Conservation (phyloP, 1,284 basidiomycete species). For the Trichosporon asahii region DNA sequence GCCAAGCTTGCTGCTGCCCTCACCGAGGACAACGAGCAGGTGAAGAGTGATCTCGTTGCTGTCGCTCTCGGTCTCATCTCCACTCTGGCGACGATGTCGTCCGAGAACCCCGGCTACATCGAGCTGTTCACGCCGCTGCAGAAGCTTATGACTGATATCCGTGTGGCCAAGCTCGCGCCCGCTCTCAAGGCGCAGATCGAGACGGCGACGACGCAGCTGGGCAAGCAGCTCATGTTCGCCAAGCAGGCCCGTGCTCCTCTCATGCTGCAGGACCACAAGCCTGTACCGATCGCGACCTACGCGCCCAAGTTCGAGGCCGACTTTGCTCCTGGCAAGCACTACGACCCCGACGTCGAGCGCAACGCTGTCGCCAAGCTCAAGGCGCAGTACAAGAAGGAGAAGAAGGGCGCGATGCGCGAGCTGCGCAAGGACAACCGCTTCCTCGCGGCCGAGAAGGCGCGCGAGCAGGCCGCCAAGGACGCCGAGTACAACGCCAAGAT, state of each 20-base stretch:
- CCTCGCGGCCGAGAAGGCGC: slow-evolving; percentile 80
- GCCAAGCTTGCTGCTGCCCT: slow-evolving; percentile 30
- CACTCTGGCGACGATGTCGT: slow-evolving; percentile 70
- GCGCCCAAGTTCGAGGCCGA: slow-evolving; percentile 89
- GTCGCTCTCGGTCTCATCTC: slow-evolving; percentile 63
- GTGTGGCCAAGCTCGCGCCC: slow-evolving; percentile 56
- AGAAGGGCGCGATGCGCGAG: slow-evolving; percentile 94
- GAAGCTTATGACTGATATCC: slow-evolving; percentile 60
- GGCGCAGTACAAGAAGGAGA: slow-evolving; percentile 88
- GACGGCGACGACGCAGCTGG: slow-evolving; percentile 55
- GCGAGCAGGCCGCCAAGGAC: slow-evolving; percentile 81
- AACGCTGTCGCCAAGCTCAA: slow-evolving; percentile 83
- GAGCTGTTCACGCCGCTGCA: slow-evolving; percentile 73
- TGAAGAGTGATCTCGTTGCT: slow-evolving; percentile 53
- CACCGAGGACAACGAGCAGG: slow-evolving; percentile 53
- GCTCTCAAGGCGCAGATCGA: slow-evolving; percentile 58
- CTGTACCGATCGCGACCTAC: slow-evolving; percentile 89
- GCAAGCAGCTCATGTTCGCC: slow-evolving; percentile 69
- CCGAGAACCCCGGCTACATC: slow-evolving; percentile 71
- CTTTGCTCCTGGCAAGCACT: slow-evolving; percentile 65
- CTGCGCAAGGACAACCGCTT: slow-evolving; percentile 92
- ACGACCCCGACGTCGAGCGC: slow-evolving; percentile 89
- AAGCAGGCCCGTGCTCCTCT: slow-evolving; percentile 71
- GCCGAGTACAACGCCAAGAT: slow-evolving; percentile 69
- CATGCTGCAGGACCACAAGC: slow-evolving; percentile 86